These are phyloP conservation scores for Chloranthus sessilifolius DNA, from an alignment of 164 flowering plant species.

Conservation along the genomic window DNA sequence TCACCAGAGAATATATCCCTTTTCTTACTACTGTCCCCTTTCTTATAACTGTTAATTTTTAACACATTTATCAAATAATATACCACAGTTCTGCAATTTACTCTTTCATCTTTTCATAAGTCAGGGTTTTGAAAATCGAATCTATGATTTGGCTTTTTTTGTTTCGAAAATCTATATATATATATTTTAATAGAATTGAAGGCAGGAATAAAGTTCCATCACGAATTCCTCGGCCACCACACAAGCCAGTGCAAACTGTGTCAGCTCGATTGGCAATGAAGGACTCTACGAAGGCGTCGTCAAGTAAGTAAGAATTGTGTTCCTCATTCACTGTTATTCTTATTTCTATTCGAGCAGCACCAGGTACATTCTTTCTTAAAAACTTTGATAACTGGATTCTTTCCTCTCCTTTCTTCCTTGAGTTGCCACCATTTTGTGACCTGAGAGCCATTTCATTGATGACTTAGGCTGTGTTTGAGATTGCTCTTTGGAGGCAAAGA, in stretches of 20 bases:
- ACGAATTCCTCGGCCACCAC: conserved; percentile 25
- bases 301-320: conserved; percentile 21
- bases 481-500: too few relatives aligned
- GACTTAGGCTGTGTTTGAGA: not conserved
- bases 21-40: too few relatives aligned
- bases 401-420: not conserved
- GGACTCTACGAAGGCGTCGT: conserved; percentile 10
- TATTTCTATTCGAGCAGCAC: not conserved
- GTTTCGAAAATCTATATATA: not conserved
- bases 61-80: too few relatives aligned
- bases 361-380: not conserved
- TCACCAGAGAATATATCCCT: too few relatives aligned
- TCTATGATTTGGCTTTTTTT: not conserved
- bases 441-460: not conserved
- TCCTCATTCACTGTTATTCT: too few relatives aligned
- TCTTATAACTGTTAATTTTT: too few relatives aligned
- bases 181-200: not conserved
- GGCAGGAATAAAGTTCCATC: conserved; percentile 21
- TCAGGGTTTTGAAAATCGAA: not conserved
- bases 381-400: not conserved
- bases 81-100: not conserved
- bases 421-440: not conserved
- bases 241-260: conserved; percentile 12
- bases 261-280: conserved; percentile 9
- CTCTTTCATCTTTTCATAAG: not conserved